Percentiles rank a stretch among this genome's conserved stretches.
Evolutionary conservation across 768 basidiomycete species (phyloP).

Genomic region (Rhodotorula kratochvilovae): DNA sequence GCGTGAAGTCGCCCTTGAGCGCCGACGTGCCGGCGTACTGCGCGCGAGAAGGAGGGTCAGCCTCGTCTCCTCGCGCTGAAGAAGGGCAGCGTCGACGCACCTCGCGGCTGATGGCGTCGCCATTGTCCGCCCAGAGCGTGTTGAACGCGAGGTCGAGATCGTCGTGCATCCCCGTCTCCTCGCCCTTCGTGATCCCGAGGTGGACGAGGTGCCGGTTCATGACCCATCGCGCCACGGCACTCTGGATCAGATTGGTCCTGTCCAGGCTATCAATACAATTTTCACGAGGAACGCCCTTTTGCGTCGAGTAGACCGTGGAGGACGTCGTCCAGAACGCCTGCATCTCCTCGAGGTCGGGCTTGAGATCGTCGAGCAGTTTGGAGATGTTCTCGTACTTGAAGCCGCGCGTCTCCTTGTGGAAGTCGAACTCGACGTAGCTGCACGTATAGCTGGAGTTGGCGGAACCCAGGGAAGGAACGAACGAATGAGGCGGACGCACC

Average conservation of each 20-base stretch:
- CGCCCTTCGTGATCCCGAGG: conserved; percentile 57
- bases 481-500: conserved; percentile 35
- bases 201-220: conserved; percentile 53
- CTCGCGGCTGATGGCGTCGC: conserved; percentile 78
- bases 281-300: conserved; percentile 35
- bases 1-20: conserved; percentile 63
- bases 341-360: conserved; percentile 33
- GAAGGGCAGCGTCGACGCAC: conserved; percentile 56
- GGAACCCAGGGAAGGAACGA: not conserved
- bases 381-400: conserved; percentile 58
- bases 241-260: conserved; percentile 48
- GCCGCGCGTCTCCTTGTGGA: conserved; percentile 58
- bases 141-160: conserved; percentile 74
- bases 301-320: conserved; percentile 20
- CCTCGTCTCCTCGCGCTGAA: not conserved
- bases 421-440: conserved; percentile 35
- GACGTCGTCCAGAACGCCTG: conserved; percentile 39
- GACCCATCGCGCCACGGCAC: conserved; percentile 81
- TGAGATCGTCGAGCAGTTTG: conserved; percentile 29
- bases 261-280: conserved; percentile 44
- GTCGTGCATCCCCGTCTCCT: conserved; percentile 59
- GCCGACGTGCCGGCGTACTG: conserved; percentile 81
- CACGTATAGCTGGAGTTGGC: not conserved
- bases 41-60: conserved; percentile 11
- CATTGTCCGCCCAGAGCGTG: conserved; percentile 98